phyloP scores from a whole-genome alignment of 768 basidiomycete genomes.

The Tulasnella sp. region DNA sequence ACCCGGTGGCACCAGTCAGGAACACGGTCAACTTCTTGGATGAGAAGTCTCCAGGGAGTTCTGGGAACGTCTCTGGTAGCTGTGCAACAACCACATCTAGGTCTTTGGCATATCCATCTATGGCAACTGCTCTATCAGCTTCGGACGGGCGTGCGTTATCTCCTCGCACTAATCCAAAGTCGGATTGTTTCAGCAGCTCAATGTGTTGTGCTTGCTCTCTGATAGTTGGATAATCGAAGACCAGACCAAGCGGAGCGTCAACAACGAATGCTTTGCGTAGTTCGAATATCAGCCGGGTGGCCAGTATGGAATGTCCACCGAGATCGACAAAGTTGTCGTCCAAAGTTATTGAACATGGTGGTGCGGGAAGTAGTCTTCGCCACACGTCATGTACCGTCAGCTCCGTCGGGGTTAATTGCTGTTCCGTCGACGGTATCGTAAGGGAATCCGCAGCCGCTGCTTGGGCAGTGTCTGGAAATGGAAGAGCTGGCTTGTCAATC shows the following conservation, averaged over 20 bases:
- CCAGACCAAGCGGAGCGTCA: slow-evolving; percentile 79
- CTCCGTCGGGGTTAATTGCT: slow-evolving; percentile 55
- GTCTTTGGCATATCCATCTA: slow-evolving; percentile 71
- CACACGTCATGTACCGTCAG: slow-evolving; percentile 76
- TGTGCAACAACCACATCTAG: slow-evolving; percentile 47
- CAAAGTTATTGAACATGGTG: slow-evolving; percentile 64
- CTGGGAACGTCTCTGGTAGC: slow-evolving; percentile 50
- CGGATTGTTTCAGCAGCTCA: slow-evolving; percentile 61
- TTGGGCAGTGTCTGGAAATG: slow-evolving; percentile 94
- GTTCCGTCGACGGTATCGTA: slow-evolving; percentile 30
- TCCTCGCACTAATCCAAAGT: slow-evolving; percentile 56
- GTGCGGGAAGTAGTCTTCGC: slow-evolving; percentile 65
- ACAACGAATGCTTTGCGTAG: slow-evolving; percentile 86
- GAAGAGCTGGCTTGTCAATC: slow-evolving; percentile 94
- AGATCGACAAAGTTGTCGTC: slow-evolving; percentile 98
- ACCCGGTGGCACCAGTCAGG: slow-evolving; percentile 94
- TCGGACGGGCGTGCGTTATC: slow-evolving; percentile 9
- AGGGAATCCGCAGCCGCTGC: slow-evolving; percentile 31
- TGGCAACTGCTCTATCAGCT: slow-evolving; percentile 22
- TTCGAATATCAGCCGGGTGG: slow-evolving; percentile 93
- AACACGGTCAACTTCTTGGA: slow-evolving; percentile 61
- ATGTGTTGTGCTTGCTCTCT: slow-evolving; percentile 61
- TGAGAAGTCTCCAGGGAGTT: slow-evolving; percentile 46
- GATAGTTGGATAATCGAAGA: slow-evolving; percentile 87
- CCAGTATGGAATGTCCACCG: slow-evolving; percentile 96